phyloP scores from a whole-genome alignment of 2,329 filamentous ascomycete species.

The Hypoxylon sp. region DNA sequence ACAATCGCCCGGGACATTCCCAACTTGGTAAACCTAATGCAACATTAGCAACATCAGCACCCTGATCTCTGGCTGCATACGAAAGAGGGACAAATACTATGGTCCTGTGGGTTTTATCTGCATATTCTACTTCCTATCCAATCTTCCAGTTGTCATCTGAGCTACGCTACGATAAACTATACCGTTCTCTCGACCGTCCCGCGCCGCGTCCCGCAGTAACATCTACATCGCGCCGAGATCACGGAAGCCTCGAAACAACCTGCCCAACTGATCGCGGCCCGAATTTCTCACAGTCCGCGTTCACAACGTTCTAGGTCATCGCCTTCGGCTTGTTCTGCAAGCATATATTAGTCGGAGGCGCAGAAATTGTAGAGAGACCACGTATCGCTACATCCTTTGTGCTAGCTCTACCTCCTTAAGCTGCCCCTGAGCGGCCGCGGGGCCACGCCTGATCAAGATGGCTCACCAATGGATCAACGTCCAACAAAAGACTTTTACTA shows the following conservation, averaged over 20 bases:
- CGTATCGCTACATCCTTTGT: slow-evolving; percentile 59
- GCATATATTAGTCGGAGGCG: slow-evolving; percentile 46
- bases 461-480: slow-evolving; percentile 81
- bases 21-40: slow-evolving; percentile 47
- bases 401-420: slow-evolving; percentile 57
- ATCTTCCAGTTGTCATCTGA: slow-evolving; percentile 8
- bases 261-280: slow-evolving; percentile 45
- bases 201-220: slow-evolving; percentile 29
- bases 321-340: slow-evolving; percentile 49
- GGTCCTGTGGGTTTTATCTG: slow-evolving; percentile 40
- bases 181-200: slow-evolving; percentile 11
- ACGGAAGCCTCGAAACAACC: slow-evolving; percentile 43
- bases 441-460: slow-evolving; percentile 68
- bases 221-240: slow-evolving; percentile 46
- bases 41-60: slow-evolving; percentile 43
- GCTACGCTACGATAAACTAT: slow-evolving; percentile 8
- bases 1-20: slow-evolving; percentile 48
- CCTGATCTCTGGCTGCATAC: slow-evolving; percentile 20
- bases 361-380: slow-evolving; percentile 56
- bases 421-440: slow-evolving; percentile 63
- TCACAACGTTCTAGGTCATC: slow-evolving; percentile 54
- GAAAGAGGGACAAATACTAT: slow-evolving; percentile 29
- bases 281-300: slow-evolving; percentile 63
- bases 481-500: slow-evolving; percentile 99
- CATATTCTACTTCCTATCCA: slow-evolving; percentile 32